These are phyloP conservation scores for Fusarium torulosum DNA, from an alignment of 2,329 filamentous ascomycete species.

Conservation along the genomic window DNA sequence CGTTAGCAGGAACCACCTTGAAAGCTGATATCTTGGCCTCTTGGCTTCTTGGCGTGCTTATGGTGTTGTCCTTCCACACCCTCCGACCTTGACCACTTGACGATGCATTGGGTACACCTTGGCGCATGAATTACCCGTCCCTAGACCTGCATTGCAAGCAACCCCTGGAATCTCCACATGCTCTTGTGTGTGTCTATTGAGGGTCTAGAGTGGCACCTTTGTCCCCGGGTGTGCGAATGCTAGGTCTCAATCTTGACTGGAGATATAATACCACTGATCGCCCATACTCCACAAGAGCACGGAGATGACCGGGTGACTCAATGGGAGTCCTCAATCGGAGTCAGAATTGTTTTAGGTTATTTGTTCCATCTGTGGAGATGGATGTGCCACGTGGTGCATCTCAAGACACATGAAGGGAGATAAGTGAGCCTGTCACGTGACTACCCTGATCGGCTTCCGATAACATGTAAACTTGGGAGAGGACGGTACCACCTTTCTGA, in stretches of 20 bases:
- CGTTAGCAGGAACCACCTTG: slow-evolving; percentile 8
- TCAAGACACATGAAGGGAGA: background rate
- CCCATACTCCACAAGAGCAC: too few relatives aligned
- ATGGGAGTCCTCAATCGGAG: background rate
- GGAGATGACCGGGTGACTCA: background rate
- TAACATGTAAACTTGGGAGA: too few relatives aligned
- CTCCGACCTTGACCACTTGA: background rate
- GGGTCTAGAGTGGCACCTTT: too few relatives aligned
- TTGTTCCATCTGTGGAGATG: background rate
- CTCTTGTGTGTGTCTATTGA: background rate
- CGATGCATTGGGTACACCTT: slow-evolving; percentile 4
- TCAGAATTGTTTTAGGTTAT: background rate
- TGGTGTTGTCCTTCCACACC: background rate
- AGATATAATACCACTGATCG: too few relatives aligned
- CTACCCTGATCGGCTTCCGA: background rate
- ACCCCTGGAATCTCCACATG: background rate
- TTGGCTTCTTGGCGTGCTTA: slow-evolving; percentile 5
- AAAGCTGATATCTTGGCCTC: slow-evolving; percentile 15
- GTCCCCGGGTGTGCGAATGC: too few relatives aligned
- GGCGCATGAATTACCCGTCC: background rate
- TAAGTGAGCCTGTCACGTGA: background rate
- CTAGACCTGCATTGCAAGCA: background rate
- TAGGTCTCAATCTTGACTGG: too few relatives aligned
- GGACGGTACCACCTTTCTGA: too few relatives aligned
- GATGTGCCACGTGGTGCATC: background rate